Conservation (phyloP, 495 filamentous ascomycete genomes). For the Neurospora sp. region DNA sequence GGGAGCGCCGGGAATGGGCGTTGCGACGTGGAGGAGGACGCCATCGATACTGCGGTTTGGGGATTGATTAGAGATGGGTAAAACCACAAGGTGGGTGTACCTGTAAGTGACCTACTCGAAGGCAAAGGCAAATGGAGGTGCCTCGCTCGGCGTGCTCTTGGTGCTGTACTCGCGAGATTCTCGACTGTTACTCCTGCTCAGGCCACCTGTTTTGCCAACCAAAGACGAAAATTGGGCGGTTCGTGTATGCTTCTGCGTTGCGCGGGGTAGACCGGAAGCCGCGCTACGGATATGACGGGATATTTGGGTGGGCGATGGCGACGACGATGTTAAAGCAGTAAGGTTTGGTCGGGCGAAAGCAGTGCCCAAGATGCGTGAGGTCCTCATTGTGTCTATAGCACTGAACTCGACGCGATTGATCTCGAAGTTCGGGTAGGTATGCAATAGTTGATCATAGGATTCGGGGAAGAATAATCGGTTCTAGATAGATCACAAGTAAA, state of each 20-base stretch:
- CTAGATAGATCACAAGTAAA: not conserved
- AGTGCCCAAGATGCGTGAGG: not conserved
- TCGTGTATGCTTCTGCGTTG: not conserved
- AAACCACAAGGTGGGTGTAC: not conserved
- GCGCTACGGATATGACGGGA: not conserved
- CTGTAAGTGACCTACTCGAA: conserved; percentile 22
- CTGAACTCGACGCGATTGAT: not conserved
- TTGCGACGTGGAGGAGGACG: conserved; percentile 77
- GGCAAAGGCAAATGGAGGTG: conserved; percentile 26
- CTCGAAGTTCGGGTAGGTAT: not conserved
- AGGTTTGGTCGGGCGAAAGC: not conserved
- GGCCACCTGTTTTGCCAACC: not conserved
- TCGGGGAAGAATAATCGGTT: not conserved
- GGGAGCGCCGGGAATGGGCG: conserved; percentile 71
- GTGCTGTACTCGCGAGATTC: not conserved
- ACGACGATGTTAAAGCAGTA: not conserved
- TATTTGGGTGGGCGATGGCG: not conserved
- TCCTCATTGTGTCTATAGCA: not conserved
- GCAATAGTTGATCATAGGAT: not conserved
- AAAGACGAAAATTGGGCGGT: not conserved
- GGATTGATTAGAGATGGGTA: not conserved
- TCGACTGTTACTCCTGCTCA: not conserved
- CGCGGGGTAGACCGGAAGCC: not conserved
- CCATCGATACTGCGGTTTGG: conserved; percentile 70
- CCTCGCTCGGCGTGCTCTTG: not conserved